A percentile compares a stretch with the other conserved stretches of the same genome.
Conservation (phyloP, 495 filamentous ascomycete genomes). For the Penicillium lagena region DNA sequence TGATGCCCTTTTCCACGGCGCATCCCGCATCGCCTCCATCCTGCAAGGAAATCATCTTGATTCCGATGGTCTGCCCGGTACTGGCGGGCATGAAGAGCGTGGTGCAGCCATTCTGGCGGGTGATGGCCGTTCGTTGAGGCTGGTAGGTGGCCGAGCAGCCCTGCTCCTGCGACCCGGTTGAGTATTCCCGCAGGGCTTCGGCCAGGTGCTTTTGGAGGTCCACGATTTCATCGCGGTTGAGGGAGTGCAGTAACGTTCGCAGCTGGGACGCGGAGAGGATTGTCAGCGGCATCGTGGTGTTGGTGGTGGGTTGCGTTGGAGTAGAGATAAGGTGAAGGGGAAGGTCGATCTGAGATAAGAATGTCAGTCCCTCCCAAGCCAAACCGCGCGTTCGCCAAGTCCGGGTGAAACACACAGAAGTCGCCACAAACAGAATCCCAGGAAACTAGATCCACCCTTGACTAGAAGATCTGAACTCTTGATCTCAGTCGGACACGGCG, state of each 20-base stretch:
- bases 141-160: conserved; percentile 61
- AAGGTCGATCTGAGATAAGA: too few species aligned
- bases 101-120: conserved; percentile 63
- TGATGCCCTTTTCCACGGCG: conserved; percentile 14
- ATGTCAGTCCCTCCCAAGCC: too few species aligned
- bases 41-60: conserved; percentile 56
- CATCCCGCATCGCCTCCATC: conserved; percentile 30
- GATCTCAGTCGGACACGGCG: too few species aligned
- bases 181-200: conserved; percentile 75
- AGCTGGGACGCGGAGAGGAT: conserved; percentile 71
- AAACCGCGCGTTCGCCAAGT: too few species aligned
- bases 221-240: conserved; percentile 64
- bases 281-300: conserved; percentile 60
- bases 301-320: background rate
- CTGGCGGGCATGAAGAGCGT: conserved; percentile 90
- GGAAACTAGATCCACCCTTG: too few species aligned
- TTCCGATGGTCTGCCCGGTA: conserved; percentile 48
- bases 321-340: background rate
- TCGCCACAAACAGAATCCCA: too few species aligned
- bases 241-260: conserved; percentile 58
- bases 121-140: conserved; percentile 67
- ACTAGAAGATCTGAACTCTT: too few species aligned
- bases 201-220: conserved; percentile 59
- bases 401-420: too few species aligned
- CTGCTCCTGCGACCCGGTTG: conserved; percentile 56